Percentiles rank a stretch among this genome's conserved stretches.
Conservation (phyloP, 192 early-diverging fungal genomes). For the Linderina pennispora region DNA sequence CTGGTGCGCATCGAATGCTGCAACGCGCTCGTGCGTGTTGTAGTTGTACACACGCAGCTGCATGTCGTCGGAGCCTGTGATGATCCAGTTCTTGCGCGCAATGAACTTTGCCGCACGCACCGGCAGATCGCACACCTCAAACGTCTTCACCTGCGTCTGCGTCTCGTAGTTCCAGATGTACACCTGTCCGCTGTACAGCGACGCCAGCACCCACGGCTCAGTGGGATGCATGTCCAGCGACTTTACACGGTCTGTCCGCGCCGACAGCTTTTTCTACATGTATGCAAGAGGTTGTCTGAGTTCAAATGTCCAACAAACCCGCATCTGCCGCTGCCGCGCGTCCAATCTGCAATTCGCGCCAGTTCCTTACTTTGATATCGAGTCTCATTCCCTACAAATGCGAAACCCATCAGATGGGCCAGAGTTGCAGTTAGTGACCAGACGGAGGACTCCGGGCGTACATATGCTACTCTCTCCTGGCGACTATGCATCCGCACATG, state of each 20-base stretch:
- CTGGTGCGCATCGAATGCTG: conserved; percentile 90
- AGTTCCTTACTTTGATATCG: conserved; percentile 46
- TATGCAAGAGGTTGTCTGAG: background rate
- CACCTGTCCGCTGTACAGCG: conserved; percentile 92
- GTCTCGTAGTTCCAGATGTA: conserved; percentile 99
- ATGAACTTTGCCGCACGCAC: conserved; percentile 98
- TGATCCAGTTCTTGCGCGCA: conserved; percentile 93
- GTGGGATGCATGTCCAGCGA: conserved; percentile 97
- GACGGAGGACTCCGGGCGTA: too few species aligned
- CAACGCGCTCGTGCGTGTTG: conserved; percentile 98
- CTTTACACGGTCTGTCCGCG: conserved; percentile 90
- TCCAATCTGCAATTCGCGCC: too few species aligned
- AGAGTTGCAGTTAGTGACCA: too few species aligned
- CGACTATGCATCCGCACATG: too few species aligned
- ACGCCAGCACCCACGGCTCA: conserved; percentile 96
- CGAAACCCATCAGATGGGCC: too few species aligned
- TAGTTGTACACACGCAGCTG: conserved; percentile 98
- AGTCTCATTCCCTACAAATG: conserved; percentile 52
- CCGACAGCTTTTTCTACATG: conserved; percentile 45
- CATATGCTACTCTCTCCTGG: too few species aligned
- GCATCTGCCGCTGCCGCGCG: too few species aligned
- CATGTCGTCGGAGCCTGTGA: conserved; percentile 96
- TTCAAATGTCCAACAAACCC: too few species aligned
- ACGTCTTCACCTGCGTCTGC: conserved; percentile 90
- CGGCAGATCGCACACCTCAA: conserved; percentile 92